Evolutionary conservation across 1,139 yeast species (phyloP).

Genomic region (Saccharomyces hybrid): DNA sequence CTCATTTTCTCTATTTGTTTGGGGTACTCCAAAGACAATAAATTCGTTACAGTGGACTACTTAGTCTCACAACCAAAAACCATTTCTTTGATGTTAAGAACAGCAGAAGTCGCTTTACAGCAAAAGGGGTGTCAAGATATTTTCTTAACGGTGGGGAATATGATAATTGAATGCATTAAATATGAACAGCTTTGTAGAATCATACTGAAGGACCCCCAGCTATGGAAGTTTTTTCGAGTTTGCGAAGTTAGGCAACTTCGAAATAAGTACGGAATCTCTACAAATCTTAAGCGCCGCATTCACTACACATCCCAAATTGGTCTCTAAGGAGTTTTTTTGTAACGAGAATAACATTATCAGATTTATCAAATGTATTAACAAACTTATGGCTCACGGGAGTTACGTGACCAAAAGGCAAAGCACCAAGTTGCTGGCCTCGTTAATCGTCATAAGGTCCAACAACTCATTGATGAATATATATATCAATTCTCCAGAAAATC

Average conservation of each 20-base stretch:
- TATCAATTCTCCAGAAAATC: slow-evolving; percentile 71
- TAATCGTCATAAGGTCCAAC: slow-evolving; percentile 69
- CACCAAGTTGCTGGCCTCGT: slow-evolving; percentile 64
- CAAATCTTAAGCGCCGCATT: slow-evolving; percentile 65
- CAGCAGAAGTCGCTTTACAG: slow-evolving; percentile 50
- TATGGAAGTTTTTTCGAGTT: slow-evolving; percentile 81
- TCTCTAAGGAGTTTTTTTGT: slow-evolving; percentile 55
- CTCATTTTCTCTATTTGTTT: slow-evolving; percentile 66
- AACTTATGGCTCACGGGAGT: slow-evolving; percentile 63
- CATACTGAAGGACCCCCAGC: slow-evolving; percentile 47
- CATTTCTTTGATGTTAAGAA: slow-evolving; percentile 52
- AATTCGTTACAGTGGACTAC: slow-evolving; percentile 84
- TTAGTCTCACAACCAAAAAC: slow-evolving; percentile 61
- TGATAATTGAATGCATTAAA: slow-evolving; percentile 78
- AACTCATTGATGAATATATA: slow-evolving; percentile 66
- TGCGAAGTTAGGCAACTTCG: slow-evolving; percentile 71
- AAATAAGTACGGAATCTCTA: slow-evolving; percentile 84
- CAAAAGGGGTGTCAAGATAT: slow-evolving; percentile 40
- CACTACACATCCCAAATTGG: slow-evolving; percentile 59
- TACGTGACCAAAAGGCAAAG: slow-evolving; percentile 92
- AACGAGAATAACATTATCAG: slow-evolving; percentile 41
- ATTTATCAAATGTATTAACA: slow-evolving; percentile 59
- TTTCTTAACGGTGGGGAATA: slow-evolving; percentile 69
- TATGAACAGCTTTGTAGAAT: slow-evolving; percentile 62
- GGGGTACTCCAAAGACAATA: slow-evolving; percentile 68